phyloP scores from a whole-genome alignment of 306 rosid species.

The Pueraria montana region DNA sequence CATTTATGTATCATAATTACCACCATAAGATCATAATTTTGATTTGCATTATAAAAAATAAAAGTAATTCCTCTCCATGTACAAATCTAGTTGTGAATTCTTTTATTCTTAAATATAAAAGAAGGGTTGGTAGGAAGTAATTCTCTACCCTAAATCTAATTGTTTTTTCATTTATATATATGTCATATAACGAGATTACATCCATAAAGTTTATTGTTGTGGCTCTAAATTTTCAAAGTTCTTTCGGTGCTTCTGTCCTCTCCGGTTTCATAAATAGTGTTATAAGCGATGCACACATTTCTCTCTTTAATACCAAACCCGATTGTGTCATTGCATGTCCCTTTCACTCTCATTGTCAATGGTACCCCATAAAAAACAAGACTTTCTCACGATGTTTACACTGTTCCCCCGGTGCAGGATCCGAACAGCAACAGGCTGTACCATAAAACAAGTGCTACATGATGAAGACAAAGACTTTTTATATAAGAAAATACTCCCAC shows the following conservation, averaged over 20 bases:
- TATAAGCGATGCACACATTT: conserved; percentile 3
- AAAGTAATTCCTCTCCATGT: no score
- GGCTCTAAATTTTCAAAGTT: conserved; percentile 12
- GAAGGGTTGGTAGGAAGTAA: neutral
- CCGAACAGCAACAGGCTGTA: conserved; percentile 48
- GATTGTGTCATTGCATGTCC: conserved; percentile 38
- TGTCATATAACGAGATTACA: neutral
- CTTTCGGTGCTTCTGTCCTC: conserved; percentile 4
- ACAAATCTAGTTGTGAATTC: neutral
- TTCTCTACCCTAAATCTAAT: conserved; percentile 17
- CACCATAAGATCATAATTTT: no score
- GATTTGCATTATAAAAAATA: no score
- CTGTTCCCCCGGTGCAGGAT: conserved; percentile 41
- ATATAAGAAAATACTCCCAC: conserved; percentile 58
- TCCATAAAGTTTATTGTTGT: neutral
- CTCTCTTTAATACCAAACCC: conserved; percentile 27
- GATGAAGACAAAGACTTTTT: conserved; percentile 46
- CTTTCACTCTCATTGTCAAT: conserved; percentile 46
- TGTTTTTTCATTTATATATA: neutral
- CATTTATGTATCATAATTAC: no score
- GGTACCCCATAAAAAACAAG: conserved; percentile 38
- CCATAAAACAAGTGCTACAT: conserved; percentile 48
- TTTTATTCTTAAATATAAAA: neutral
- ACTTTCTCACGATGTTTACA: conserved; percentile 45
- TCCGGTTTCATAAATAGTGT: conserved; percentile 29